Evolutionary conservation across 257 asterid species (phyloP).

Genomic region (Petunia secreta): DNA sequence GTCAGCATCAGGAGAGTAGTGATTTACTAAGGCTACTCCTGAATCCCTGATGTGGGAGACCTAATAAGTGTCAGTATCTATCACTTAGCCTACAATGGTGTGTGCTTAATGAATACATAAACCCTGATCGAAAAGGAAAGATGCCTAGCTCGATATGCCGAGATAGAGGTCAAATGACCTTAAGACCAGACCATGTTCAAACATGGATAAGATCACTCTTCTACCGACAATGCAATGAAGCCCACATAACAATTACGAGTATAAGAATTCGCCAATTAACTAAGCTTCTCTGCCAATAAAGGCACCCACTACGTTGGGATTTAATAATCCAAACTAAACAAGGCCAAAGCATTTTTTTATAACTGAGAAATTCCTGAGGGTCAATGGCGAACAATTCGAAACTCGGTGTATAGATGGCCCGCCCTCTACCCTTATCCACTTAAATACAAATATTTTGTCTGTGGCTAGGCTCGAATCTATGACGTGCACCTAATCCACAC

Average conservation of each 20-base stretch:
- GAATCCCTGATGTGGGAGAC: neutral
- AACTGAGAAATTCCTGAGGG: no score
- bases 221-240: neutral
- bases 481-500: no score
- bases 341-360: no score
- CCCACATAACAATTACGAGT: neutral
- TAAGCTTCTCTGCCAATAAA: neutral
- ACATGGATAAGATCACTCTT: neutral
- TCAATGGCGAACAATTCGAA: no score
- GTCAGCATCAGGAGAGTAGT: slow-evolving; percentile 10
- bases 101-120: neutral
- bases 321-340: neutral
- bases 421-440: no score
- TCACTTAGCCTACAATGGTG: neutral
- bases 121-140: neutral
- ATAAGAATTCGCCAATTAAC: neutral
- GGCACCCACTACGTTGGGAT: neutral
- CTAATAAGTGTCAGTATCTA: neutral
- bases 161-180: neutral
- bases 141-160: neutral
- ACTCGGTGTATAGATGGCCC: no score
- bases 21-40: neutral
- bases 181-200: neutral
- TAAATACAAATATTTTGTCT: no score
- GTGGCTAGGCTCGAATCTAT: no score